Evolutionary conservation across 805 yeast genomes (phyloP), one percentile per base, ranked within the genome.

Genomic region (Yamadazyma paraphyllophila): DNA sequence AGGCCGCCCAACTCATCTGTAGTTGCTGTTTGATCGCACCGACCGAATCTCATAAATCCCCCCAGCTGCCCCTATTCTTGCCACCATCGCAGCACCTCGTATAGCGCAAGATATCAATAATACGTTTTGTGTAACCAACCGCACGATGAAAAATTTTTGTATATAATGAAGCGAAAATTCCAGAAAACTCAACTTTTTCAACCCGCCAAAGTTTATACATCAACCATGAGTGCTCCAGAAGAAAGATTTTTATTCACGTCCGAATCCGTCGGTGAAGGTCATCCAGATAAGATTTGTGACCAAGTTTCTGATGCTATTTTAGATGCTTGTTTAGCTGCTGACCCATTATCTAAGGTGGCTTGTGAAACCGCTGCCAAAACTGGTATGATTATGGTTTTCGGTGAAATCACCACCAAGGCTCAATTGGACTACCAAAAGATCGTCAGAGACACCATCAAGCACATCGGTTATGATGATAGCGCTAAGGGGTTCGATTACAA

Each of bases 321-420:
- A 60, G 99, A 94, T 66, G 99, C 99, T 58, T 92, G 98, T 80
- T 78, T 94, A 61, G 82, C 88, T 46, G 95, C 77, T 59, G 99
- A 94, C 73, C 99, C 99, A 52, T 80, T 88, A 61, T 94, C 99
- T 59, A 94, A 94, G 80, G 99, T 94, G 68, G 99, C 97, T 41
- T 94, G 99, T 80, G 99, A 94, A 76, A 88, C 99, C 50, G 98
- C 99, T 56, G 85, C 98, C 62, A 94, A 94, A 80, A 94, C 99
- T 56, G 99, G 99, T 78, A 83, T 94, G 96, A 90, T 94, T 66
- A 87, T 94, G 95, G 97, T 94, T 56, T 94, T 94, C 66, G 99
- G 99, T 77, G 99, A 94, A 76, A 94, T 94, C 73, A 92, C 99
- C 77, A 94, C 99, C 75, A 86, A 82, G 69, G 99, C 99, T 58